Evolutionary conservation across 163 green algal species (phyloP).

Genomic region (Trebouxiophyceae sp.): DNA sequence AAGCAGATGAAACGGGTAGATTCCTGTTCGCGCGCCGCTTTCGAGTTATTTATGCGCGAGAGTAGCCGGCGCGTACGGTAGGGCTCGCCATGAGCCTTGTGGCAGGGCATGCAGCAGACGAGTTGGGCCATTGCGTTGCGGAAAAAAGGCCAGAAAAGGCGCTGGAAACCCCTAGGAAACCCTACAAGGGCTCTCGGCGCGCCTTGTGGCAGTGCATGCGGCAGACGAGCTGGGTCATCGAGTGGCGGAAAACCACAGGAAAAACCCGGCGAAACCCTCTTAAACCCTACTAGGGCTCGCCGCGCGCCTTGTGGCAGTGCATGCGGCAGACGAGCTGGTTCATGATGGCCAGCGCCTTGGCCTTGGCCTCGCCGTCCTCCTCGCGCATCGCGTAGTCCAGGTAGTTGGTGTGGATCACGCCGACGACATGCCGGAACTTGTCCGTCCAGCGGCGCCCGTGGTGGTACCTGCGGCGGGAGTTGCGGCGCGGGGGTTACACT

Average conservation of each 20-base stretch:
- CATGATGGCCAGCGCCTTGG: slow-evolving; percentile 33
- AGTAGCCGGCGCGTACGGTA: too few species aligned
- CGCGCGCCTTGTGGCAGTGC: slow-evolving; percentile 76
- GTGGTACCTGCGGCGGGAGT: slow-evolving; percentile 91
- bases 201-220: slow-evolving; percentile 83
- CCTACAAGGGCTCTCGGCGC: too few species aligned
- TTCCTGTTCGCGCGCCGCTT: too few species aligned
- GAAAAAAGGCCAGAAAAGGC: too few species aligned
- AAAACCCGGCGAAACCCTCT: too few species aligned
- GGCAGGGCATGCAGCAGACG: slow-evolving; percentile 65
- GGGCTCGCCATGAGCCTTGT: too few species aligned
- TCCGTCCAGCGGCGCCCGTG: slow-evolving; percentile 84
- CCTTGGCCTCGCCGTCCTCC: slow-evolving; percentile 41
- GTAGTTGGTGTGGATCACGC: slow-evolving; percentile 98
- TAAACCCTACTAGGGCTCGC: too few species aligned
- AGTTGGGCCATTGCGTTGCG: slow-evolving; percentile 71
- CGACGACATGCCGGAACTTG: slow-evolving; percentile 84
- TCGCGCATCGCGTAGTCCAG: slow-evolving; percentile 80
- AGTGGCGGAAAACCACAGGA: too few species aligned
- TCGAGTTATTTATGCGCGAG: too few species aligned
- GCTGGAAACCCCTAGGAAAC: too few species aligned
- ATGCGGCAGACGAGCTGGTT: slow-evolving; percentile 67
- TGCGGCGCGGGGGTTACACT: too few species aligned
- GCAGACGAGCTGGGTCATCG: slow-evolving; percentile 67
- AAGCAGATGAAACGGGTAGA: too few species aligned